Evolutionary conservation across 345 rosid species (phyloP).

Genomic region (Lepidium sativum): DNA sequence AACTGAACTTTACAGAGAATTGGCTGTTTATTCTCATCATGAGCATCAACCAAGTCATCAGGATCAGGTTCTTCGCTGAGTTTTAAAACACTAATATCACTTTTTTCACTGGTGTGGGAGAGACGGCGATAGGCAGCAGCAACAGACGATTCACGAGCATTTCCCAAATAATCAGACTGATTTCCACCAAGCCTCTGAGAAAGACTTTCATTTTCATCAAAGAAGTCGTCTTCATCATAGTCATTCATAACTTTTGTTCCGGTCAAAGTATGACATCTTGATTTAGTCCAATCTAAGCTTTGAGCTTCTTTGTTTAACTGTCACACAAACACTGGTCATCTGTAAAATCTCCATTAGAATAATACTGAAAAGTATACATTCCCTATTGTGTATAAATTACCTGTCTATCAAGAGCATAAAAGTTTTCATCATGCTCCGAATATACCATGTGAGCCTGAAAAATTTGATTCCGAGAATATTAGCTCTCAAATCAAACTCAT

Average conservation of each 20-base stretch:
- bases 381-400: conserved; percentile 29
- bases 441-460: conserved; percentile 89
- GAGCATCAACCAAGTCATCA: conserved; percentile 38
- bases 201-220: conserved; percentile 19
- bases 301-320: conserved; percentile 86
- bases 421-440: conserved; percentile 84
- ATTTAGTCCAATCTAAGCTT: conserved; percentile 88
- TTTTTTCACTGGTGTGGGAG: conserved; percentile 23
- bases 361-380: neutral
- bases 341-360: neutral
- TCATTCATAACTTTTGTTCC: conserved; percentile 27
- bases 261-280: conserved; percentile 57
- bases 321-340: neutral
- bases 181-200: conserved; percentile 74
- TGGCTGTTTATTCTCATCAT: conserved; percentile 4
- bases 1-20: neutral
- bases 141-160: conserved; percentile 74
- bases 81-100: conserved; percentile 25
- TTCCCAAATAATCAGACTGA: conserved; percentile 34
- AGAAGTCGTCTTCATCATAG: conserved; percentile 35
- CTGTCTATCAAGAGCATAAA: conserved; percentile 77
- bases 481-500: neutral
- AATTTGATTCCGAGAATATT: conserved; percentile 12
- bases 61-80: conserved; percentile 49
- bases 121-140: conserved; percentile 80